Base-by-base conservation (phyloP, 1,284 basidiomycete genomes). In the Neotropicomus parvogracilis region DNA sequence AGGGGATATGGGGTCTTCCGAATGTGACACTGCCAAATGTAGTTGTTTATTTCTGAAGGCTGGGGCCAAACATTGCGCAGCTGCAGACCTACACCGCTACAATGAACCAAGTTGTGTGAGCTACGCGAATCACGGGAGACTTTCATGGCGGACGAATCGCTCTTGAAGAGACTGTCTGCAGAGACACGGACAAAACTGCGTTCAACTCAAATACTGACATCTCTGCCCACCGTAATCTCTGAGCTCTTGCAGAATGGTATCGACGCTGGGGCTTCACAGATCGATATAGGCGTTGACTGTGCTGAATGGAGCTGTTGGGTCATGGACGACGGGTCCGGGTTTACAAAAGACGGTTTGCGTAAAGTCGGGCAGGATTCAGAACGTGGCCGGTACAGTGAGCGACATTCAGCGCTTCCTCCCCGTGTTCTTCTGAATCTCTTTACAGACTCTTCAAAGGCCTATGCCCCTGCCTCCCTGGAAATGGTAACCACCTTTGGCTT, bases 1-100 rank as follows among this genome's bases (percentile, higher is more conserved):
- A 83, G 79, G 58, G 88, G 88, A 36, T 94, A 88, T 71, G 91
- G 91, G 12, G 88, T 92, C 39, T 94, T 93, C 71, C 80, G 91
- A 54, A 94, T 95, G 91, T 95, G 76, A 73, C 55, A 40, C 50
- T 64, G 28, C 63, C 40, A 49, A 50, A 67, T 59, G 32, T 44
- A 48, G 57, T 57, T 67, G 52, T 67, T 63, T 63, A 40, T 47
- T 59, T 52, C 48, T 19, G 40, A 54, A 4, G 50, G 31, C n/a
- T n/a, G 32, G 13, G 12, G 39, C 62, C 56, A 62, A 62, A 65
- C 47, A 65, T 53, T 33, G 16, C 38, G 9, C 6, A 12, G n/a
- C 27, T 7, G n/a, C n/a, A n/a, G n/a, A n/a, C n/a, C n/a, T n/a
- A n/a, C n/a, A n/a, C n/a, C n/a, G n/a, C n/a, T 38, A 17, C 31